Evolutionary conservation across 345 rosid species (phyloP).

Genomic region (Ceriops zippeliana): DNA sequence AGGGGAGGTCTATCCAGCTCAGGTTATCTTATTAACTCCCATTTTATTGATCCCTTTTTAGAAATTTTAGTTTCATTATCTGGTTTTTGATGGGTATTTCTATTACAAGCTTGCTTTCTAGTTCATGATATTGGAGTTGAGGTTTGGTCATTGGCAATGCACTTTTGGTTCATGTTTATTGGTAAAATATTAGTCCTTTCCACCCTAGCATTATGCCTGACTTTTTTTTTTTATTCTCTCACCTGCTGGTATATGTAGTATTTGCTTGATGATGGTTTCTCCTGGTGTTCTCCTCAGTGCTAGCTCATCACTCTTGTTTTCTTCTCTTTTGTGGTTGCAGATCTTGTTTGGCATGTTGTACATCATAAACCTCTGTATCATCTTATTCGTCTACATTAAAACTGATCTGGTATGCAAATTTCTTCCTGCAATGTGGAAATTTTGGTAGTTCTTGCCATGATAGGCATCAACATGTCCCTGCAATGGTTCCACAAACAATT

Average conservation of each 20-base stretch:
- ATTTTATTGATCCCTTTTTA: too few species aligned
- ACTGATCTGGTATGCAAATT: conserved; percentile 60
- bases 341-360: conserved; percentile 75
- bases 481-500: too few species aligned
- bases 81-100: background rate
- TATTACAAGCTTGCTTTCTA: background rate
- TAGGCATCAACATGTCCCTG: background rate
- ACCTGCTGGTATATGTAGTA: background rate
- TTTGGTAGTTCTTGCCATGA: background rate
- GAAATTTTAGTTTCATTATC: too few species aligned
- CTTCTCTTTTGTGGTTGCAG: conserved; percentile 41
- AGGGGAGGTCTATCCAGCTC: conserved; percentile 69
- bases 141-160: background rate
- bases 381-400: conserved; percentile 68
- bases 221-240: background rate
- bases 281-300: background rate
- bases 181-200: background rate
- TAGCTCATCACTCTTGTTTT: background rate
- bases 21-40: conserved; percentile 36
- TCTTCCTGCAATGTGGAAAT: background rate
- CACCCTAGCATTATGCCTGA: background rate
- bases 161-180: background rate
- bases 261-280: background rate
- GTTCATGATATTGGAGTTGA: background rate
- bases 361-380: conserved; percentile 60